Evolutionary conservation across 2,329 filamentous ascomycete genomes (phyloP).

Genomic region (Dactylonectria macrodidyma): DNA sequence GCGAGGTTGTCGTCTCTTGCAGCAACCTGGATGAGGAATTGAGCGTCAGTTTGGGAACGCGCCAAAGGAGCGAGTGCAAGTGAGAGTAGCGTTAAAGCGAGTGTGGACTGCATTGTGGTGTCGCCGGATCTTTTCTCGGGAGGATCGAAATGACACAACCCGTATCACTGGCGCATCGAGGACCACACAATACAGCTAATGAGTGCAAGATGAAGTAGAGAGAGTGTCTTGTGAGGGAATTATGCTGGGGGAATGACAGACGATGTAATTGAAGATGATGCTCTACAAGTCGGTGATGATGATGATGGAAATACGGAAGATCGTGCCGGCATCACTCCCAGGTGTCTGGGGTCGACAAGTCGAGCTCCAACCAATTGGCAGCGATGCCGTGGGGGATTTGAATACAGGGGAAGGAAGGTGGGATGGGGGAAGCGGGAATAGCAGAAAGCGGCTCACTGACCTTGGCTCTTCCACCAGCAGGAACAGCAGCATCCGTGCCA

Average conservation of each 20-base stretch:
- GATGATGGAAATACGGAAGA: constrained; percentile 16
- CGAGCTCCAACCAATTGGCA: constrained; percentile 21
- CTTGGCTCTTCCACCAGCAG: constrained; percentile 32
- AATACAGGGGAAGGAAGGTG: constrained; percentile 14
- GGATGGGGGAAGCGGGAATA: constrained; percentile 8
- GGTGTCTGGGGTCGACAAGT: background rate
- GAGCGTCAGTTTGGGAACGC: constrained; percentile 41
- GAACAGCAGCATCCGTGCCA: constrained; percentile 45
- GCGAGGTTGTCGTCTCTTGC: constrained; percentile 48
- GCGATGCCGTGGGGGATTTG: constrained; percentile 10
- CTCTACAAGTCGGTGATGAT: background rate
- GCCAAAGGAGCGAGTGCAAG: constrained; percentile 26
- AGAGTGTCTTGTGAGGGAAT: background rate
- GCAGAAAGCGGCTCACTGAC: constrained; percentile 36
- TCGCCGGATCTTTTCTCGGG: constrained; percentile 14
- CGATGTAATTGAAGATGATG: background rate
- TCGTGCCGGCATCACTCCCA: background rate
- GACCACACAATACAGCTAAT: background rate
- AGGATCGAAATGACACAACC: constrained; percentile 8
- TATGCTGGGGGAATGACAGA: constrained; percentile 5
- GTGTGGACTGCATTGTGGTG: constrained; percentile 36
- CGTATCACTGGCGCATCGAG: background rate
- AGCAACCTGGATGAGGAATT: constrained; percentile 38
- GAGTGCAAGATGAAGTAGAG: background rate
- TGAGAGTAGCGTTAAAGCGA: constrained; percentile 27